phyloP scores from a whole-genome alignment of 441 rosid species.

The Metrosideros polymorpha region DNA sequence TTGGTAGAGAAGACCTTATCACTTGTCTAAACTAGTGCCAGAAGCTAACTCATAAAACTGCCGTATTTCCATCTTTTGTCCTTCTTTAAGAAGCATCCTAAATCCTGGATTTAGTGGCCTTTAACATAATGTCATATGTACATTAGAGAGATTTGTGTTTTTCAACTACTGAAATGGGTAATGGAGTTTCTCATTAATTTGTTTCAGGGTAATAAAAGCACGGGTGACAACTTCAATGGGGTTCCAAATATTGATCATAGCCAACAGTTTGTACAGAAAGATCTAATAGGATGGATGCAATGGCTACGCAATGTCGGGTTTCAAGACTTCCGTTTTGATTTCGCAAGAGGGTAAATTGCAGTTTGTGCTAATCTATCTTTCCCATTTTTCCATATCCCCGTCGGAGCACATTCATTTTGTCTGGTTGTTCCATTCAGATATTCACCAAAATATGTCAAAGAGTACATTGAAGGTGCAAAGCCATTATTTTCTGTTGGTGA shows the following conservation, averaged over 20 bases:
- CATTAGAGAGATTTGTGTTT: not conserved
- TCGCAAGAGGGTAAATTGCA: constrained; percentile 66
- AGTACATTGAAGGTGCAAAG: constrained; percentile 76
- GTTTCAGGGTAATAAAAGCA: constrained; percentile 68
- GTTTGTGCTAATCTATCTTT: not conserved
- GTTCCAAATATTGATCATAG: constrained; percentile 92
- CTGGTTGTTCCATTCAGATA: constrained; percentile 34
- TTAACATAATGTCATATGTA: not conserved
- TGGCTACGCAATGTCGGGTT: constrained; percentile 81
- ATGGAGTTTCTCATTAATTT: not conserved
- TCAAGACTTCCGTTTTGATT: constrained; percentile 93
- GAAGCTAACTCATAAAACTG: not conserved
- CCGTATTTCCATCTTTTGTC: not conserved
- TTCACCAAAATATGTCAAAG: constrained; percentile 69
- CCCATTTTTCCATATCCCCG: not conserved
- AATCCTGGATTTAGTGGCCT: not conserved
- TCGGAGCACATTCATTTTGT: not conserved
- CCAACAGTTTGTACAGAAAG: constrained; percentile 81
- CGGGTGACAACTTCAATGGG: constrained; percentile 81
- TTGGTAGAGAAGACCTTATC: not conserved
- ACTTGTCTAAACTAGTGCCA: not conserved
- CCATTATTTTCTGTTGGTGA: constrained; percentile 86
- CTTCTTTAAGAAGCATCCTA: not conserved
- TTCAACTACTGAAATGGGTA: not conserved
- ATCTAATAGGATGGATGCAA: constrained; percentile 66